Conservation (phyloP, 139 green algal species). For the Trebouxia sp. region DNA sequence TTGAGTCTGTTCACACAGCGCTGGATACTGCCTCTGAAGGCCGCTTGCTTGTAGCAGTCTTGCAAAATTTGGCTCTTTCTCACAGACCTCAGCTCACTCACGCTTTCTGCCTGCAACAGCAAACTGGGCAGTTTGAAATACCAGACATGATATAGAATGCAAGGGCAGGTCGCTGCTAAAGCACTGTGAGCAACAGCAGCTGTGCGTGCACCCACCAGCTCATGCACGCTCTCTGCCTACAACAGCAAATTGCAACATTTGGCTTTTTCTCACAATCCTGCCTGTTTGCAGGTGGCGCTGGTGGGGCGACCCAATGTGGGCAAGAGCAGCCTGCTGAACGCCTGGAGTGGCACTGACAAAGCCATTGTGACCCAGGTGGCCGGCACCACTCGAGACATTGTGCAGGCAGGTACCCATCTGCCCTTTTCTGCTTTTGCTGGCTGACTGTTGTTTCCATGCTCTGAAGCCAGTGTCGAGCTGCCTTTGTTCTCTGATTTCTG, state of each 20-base stretch:
- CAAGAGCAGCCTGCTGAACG: conserved; percentile 95
- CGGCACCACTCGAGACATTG: conserved; percentile 94
- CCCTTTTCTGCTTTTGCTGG: neutral
- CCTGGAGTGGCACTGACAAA: conserved; percentile 74
- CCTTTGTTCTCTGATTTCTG: neutral
- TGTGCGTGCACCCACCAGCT: conserved; percentile 62
- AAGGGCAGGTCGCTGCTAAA: too few species aligned
- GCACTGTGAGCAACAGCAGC: conserved; percentile 83
- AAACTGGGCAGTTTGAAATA: too few species aligned
- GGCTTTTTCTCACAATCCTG: neutral
- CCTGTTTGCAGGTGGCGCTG: conserved; percentile 73
- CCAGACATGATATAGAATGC: too few species aligned
- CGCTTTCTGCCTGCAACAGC: too few species aligned
- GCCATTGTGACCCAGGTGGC: conserved; percentile 95
- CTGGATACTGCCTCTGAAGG: too few species aligned
- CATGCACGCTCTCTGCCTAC: neutral
- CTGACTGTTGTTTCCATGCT: neutral
- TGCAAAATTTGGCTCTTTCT: too few species aligned
- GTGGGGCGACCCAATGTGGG: conserved; percentile 95
- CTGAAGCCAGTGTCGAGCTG: neutral
- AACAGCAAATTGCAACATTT: neutral
- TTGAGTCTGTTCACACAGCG: too few species aligned
- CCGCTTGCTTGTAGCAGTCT: too few species aligned
- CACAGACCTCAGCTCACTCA: too few species aligned
- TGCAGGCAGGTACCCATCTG: conserved; percentile 73